phyloP scores from a whole-genome alignment of 2,329 filamentous ascomycete species.

The Diplodia scrobiculata region DNA sequence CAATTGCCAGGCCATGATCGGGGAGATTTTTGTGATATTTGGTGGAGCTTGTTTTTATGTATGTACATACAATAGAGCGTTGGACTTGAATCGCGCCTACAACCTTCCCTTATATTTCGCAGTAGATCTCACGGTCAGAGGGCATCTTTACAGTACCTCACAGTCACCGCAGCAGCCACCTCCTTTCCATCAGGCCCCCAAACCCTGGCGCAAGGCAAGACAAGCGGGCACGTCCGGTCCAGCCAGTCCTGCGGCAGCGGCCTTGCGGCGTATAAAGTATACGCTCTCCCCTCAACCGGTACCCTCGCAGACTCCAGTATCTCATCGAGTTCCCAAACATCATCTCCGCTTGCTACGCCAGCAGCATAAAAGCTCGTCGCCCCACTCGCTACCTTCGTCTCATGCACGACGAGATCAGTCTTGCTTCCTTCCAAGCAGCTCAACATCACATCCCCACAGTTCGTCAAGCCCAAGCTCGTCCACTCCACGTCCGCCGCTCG shows the following conservation, averaged over 20 bases:
- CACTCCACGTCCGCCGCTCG: constrained; percentile 77
- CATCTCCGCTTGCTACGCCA: neutral
- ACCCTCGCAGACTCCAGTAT: constrained; percentile 7
- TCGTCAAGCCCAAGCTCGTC: constrained; percentile 66
- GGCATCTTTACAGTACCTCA: neutral
- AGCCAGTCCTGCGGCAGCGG: constrained; percentile 5
- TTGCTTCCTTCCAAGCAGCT: constrained; percentile 33
- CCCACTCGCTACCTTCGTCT: constrained; percentile 10
- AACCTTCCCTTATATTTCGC: neutral
- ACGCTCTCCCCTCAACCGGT: neutral
- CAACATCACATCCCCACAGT: constrained; percentile 31
- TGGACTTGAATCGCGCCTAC: neutral
- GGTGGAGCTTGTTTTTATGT: no score
- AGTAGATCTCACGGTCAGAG: neutral
- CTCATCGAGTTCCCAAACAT: constrained; percentile 11
- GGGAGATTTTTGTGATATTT: no score
- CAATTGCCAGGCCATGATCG: no score
- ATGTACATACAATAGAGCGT: neutral
- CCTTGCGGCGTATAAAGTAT: constrained; percentile 6
- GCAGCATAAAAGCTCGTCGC: neutral
- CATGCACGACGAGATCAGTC: constrained; percentile 31
- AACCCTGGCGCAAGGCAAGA: constrained; percentile 30
- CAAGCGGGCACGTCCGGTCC: constrained; percentile 2
- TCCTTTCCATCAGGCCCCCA: constrained; percentile 28
- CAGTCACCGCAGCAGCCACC: constrained; percentile 25